Conservation (phyloP, 805 yeast species). For the Candida saitoana region DNA sequence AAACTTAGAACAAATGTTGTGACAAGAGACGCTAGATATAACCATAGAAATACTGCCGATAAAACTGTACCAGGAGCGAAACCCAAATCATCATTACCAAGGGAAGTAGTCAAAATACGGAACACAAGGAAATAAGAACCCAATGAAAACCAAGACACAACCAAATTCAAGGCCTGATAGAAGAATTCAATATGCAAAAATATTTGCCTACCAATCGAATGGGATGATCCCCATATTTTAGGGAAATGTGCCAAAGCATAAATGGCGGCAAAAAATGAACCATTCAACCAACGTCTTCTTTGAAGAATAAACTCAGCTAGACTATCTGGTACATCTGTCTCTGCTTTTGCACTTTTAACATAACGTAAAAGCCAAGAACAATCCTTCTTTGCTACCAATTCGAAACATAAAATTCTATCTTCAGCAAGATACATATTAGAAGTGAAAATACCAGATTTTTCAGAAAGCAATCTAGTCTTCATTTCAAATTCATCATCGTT, state of each 20-base stretch:
- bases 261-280: slow-evolving; percentile 64
- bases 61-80: slow-evolving; percentile 46
- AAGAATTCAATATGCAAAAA: slow-evolving; percentile 52
- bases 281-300: slow-evolving; percentile 67
- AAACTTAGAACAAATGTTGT: slow-evolving; percentile 60
- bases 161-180: slow-evolving; percentile 50
- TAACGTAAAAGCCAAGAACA: slow-evolving; percentile 61
- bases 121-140: slow-evolving; percentile 63
- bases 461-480: slow-evolving; percentile 32
- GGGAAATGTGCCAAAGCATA: slow-evolving; percentile 54
- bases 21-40: slow-evolving; percentile 53
- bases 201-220: slow-evolving; percentile 46
- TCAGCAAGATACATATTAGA: slow-evolving; percentile 70
- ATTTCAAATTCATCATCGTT: slow-evolving; percentile 47
- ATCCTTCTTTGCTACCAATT: slow-evolving; percentile 54
- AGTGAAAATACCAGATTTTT: slow-evolving; percentile 54
- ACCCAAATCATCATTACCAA: slow-evolving; percentile 32
- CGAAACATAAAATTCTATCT: slow-evolving; percentile 64
- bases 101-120: slow-evolving; percentile 55
- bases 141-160: slow-evolving; percentile 61
- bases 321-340: slow-evolving; percentile 64
- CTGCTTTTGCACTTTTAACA: slow-evolving; percentile 60
- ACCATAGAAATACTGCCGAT: slow-evolving; percentile 50
- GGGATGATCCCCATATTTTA: slow-evolving; percentile 52
- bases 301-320: slow-evolving; percentile 61